Conservation (phyloP, 2,329 filamentous ascomycete species). For the Beauveria bassiana region DNA sequence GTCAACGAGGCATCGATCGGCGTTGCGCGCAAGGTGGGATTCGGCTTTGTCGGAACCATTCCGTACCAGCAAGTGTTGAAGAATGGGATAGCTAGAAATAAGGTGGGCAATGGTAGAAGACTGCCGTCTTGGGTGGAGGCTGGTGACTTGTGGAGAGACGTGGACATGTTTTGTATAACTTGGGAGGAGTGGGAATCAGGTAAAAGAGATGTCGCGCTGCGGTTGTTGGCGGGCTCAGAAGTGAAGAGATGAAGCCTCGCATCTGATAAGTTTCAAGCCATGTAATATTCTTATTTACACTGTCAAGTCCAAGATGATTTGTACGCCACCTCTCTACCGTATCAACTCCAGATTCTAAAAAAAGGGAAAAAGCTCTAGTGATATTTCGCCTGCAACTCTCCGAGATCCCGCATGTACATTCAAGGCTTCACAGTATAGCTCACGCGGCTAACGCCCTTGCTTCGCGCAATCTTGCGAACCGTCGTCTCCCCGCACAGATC, state of each 20-base stretch:
- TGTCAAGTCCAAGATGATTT: neutral
- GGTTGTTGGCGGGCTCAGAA: neutral
- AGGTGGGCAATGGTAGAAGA: neutral
- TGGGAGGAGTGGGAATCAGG: constrained; percentile 2
- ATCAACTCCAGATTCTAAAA: neutral
- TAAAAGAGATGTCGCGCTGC: neutral
- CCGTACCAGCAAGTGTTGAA: neutral
- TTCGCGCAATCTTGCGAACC: constrained; percentile 60
- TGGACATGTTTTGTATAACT: constrained; percentile 1
- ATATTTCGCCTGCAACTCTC: neutral
- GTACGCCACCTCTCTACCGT: neutral
- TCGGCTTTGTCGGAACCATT: neutral
- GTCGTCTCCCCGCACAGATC: constrained; percentile 50
- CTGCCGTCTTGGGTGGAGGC: neutral
- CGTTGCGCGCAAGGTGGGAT: neutral
- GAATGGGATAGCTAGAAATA: neutral
- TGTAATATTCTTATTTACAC: neutral
- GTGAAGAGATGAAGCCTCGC: neutral
- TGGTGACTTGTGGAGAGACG: constrained; percentile 4
- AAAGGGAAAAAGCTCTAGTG: neutral
- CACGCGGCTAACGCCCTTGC: constrained; percentile 57
- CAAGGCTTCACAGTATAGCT: constrained; percentile 26
- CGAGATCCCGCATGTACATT: neutral
- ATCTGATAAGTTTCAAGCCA: neutral
- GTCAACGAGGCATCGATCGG: neutral